phyloP scores from a whole-genome alignment of 257 asterid genomes.

The Gardenia jasminoides region DNA sequence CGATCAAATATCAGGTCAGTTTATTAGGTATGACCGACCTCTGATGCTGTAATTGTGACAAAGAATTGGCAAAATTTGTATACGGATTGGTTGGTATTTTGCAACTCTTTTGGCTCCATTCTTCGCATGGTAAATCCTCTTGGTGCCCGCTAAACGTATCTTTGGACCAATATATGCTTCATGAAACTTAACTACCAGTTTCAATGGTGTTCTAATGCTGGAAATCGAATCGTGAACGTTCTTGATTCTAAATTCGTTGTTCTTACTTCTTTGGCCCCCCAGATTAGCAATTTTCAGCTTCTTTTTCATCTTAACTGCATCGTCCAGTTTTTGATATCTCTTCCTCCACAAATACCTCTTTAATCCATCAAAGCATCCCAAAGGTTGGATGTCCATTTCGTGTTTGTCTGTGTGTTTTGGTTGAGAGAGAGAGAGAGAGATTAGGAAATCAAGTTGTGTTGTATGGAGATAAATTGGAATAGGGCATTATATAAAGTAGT shows the following conservation, averaged over 20 bases:
- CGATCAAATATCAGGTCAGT: too few species aligned
- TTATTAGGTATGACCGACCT: too few species aligned
- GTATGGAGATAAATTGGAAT: too few species aligned
- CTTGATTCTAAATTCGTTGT: background rate
- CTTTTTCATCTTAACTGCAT: slow-evolving; percentile 9
- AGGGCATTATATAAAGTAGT: too few species aligned
- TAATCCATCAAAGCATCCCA: slow-evolving; percentile 14
- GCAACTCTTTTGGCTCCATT: slow-evolving; percentile 15
- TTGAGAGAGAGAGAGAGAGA: too few species aligned
- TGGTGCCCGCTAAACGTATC: slow-evolving; percentile 23
- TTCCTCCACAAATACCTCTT: slow-evolving; percentile 23
- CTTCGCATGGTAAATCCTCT: background rate
- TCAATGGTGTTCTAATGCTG: slow-evolving; percentile 12
- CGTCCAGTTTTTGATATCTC: slow-evolving; percentile 21
- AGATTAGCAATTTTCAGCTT: slow-evolving; percentile 4
- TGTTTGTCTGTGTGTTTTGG: too few species aligned
- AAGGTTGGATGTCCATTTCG: too few species aligned
- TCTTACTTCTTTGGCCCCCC: background rate
- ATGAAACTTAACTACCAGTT: slow-evolving; percentile 18
- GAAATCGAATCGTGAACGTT: background rate
- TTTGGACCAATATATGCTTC: slow-evolving; percentile 27
- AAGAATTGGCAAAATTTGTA: too few species aligned
- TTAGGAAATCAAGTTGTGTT: too few species aligned
- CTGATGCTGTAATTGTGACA: too few species aligned
- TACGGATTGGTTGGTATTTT: slow-evolving; percentile 7